Base-by-base conservation (phyloP, 129 eudicot species). In the Smallanthus sonchifolius region DNA sequence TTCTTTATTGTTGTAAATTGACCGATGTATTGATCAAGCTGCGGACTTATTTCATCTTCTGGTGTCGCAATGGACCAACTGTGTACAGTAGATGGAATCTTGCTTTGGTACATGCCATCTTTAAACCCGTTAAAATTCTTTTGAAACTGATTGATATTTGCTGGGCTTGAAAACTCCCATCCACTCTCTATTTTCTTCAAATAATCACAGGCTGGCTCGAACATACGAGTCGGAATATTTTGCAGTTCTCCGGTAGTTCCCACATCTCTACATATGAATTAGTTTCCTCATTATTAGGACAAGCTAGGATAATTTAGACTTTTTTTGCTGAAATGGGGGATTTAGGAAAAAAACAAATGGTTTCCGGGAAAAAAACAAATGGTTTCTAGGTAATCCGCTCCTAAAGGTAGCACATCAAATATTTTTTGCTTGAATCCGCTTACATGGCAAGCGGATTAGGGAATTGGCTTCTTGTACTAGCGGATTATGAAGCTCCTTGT, bases 191-290 rank as follows among this genome's bases (percentile, higher is more conserved):
- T 75, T 66, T 85, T 85, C 75, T 85, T 85, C 67, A 85, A 49
- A 69, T 85, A 85, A 74, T 85, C 82, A 24, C 84, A 85, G 1
- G 82, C 89, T 5, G 89, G 89, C 51, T 85, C 89, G 28, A 66
- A 79, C 79, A 79, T 75, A 32, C 75, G 77, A 37, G 67, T 36
- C 19, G 82, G 69, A 20, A 73, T 74, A 76, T 64, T 70, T 16
- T 77, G 83, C 45, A 84, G 37, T 44, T 75, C 86, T 38, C 77
- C 84, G 1, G 79, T 76, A 24, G 74, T 52, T 61, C 86, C 89
- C 15, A 70, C 83, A 20, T 73, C 79, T 68, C 89, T 85, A 84
- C 67, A 75, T 49, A 68, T 64, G 82, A 17, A 40, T 35, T 65
- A 37, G 38, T 16, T 52, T 36, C 62, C 39, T 42, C 61, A 44